Percentiles rank a stretch among this genome's conserved stretches.
phyloP scores from a whole-genome alignment of 495 filamentous ascomycete species.

The Coniosporium apollinis region DNA sequence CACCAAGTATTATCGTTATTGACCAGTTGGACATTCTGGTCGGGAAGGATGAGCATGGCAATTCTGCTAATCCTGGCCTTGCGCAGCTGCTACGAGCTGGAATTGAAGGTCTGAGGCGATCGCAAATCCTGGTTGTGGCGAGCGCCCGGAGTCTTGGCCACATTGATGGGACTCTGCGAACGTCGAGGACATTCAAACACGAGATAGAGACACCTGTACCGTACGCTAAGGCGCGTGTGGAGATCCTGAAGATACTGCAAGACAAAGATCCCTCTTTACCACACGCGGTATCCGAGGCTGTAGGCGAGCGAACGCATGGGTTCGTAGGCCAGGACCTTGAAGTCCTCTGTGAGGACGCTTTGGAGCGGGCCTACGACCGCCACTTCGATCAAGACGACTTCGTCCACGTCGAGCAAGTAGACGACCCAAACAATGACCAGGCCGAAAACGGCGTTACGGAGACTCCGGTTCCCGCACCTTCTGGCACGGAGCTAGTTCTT shows the following conservation, averaged over 20 bases:
- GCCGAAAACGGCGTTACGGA: no score
- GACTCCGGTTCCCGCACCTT: neutral
- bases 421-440: neutral
- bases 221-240: constrained; percentile 47
- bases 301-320: constrained; percentile 47
- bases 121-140: constrained; percentile 49
- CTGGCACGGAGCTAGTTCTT: neutral
- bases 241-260: constrained; percentile 50
- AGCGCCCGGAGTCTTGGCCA: constrained; percentile 55
- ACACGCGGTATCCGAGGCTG: constrained; percentile 16
- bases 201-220: constrained; percentile 75
- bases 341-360: constrained; percentile 26
- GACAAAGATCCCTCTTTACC: constrained; percentile 14
- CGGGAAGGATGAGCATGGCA: constrained; percentile 31
- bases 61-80: constrained; percentile 13
- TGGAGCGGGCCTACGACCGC: constrained; percentile 11
- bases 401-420: constrained; percentile 2
- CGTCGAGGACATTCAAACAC: constrained; percentile 43
- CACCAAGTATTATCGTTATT: constrained; percentile 71
- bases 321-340: constrained; percentile 51
- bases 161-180: constrained; percentile 56
- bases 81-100: constrained; percentile 27
- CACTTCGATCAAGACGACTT: constrained; percentile 1
- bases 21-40: constrained; percentile 67
- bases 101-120: constrained; percentile 24